phyloP scores from a whole-genome alignment of 1,284 basidiomycete species.

The Ustilago shanxiensis region DNA sequence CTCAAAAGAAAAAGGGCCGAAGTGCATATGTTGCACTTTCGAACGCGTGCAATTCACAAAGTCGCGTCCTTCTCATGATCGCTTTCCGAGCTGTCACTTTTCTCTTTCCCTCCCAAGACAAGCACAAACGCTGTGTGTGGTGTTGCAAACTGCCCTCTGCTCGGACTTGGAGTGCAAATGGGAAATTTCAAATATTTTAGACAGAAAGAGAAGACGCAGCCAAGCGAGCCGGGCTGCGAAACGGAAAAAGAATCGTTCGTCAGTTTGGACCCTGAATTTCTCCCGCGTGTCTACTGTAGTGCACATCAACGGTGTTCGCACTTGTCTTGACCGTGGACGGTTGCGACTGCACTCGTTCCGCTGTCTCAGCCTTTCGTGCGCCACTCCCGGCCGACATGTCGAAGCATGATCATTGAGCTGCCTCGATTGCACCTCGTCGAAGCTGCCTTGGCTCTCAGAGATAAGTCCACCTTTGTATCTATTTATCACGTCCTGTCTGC shows the following conservation, averaged over 20 bases:
- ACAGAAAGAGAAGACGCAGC: not conserved
- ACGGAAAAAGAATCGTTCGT: not conserved
- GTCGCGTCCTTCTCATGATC: not conserved
- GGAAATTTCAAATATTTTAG: conserved; percentile 6
- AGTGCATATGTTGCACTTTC: not conserved
- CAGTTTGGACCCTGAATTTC: not conserved
- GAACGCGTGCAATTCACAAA: not conserved
- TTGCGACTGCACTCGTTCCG: too few species aligned
- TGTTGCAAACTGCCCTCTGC: not conserved
- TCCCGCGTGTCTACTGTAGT: not conserved
- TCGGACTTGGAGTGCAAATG: conserved; percentile 10
- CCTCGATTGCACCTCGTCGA: too few species aligned
- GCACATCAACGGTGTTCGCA: too few species aligned
- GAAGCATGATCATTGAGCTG: too few species aligned
- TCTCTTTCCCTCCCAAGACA: not conserved
- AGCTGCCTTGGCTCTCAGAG: not conserved
- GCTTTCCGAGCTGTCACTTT: conserved; percentile 2
- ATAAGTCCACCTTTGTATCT: too few species aligned
- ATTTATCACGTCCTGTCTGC: too few species aligned
- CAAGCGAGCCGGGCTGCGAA: not conserved
- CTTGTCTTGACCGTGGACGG: too few species aligned
- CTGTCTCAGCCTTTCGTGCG: not conserved
- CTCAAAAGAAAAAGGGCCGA: not conserved
- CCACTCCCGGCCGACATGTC: not conserved
- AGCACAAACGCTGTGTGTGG: not conserved